Evolutionary conservation across 768 basidiomycete species (phyloP).

Genomic region (Phaeolepiota aurea): DNA sequence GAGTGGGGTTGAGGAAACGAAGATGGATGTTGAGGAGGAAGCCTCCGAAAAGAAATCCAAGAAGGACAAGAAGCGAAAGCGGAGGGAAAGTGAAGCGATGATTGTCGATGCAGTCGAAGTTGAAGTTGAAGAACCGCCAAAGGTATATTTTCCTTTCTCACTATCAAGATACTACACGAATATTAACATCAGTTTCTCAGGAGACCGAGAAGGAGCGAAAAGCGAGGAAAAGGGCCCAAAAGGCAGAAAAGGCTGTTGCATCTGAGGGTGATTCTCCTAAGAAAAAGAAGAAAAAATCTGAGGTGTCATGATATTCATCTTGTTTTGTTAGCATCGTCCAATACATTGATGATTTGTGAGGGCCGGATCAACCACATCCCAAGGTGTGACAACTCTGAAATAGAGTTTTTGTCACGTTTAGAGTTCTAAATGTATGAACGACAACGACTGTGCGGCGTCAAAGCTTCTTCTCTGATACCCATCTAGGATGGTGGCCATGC

Average conservation of each 20-base stretch:
- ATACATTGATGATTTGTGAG: too few species aligned
- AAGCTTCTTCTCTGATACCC: too few species aligned
- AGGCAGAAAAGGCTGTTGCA: slow-evolving; percentile 61
- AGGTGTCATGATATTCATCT: neutral
- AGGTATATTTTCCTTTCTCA: slow-evolving; percentile 25
- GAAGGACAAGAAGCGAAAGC: slow-evolving; percentile 38
- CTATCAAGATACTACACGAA: too few species aligned
- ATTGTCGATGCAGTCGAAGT: slow-evolving; percentile 22
- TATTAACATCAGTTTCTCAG: slow-evolving; percentile 14
- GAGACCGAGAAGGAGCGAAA: slow-evolving; percentile 85
- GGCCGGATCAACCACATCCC: too few species aligned
- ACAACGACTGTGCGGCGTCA: too few species aligned
- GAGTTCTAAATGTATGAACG: too few species aligned
- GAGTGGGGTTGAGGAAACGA: slow-evolving; percentile 18
- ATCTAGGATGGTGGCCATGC: too few species aligned
- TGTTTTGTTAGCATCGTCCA: neutral
- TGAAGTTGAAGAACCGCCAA: slow-evolving; percentile 24
- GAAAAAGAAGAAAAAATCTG: neutral
- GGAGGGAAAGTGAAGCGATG: slow-evolving; percentile 50
- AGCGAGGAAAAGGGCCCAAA: slow-evolving; percentile 67
- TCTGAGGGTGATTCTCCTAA: slow-evolving; percentile 16
- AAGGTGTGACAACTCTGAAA: too few species aligned
- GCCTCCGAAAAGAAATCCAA: slow-evolving; percentile 24
- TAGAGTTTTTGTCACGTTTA: too few species aligned
- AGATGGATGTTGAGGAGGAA: slow-evolving; percentile 24